Evolutionary conservation across 2,329 filamentous ascomycete species (phyloP), one percentile per base, ranked within the genome.

Genomic region (Ophiostoma sp.): DNA sequence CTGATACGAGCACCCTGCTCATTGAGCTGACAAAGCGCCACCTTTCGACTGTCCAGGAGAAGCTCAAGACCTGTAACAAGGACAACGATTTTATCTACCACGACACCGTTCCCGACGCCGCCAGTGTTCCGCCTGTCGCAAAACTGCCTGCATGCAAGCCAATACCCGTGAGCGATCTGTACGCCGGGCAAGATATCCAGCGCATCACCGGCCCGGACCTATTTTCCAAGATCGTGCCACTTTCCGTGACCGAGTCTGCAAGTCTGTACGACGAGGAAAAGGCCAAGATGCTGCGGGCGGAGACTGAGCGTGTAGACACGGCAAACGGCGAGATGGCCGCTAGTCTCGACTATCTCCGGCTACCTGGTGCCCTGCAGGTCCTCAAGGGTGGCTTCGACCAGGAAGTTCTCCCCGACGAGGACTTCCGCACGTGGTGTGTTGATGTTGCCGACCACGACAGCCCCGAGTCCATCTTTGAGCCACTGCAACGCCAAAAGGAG

Each of bases 51-150:
- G 89, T 97, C 3, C 90, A 96, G 76, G 90, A 94, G 71, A 93
- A 91, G 76, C 81, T 97, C 36, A 82, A 82, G 18, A 88, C 91
- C 70, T 84, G 93, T 65, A 83, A 85, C 73, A 97, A 96, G 75
- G 95, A 99, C 77, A 99, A 99, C 73, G 95, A 99, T 76, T 98
- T 95, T 78, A 97, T 99, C 76, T 99, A 99, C 76, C 95, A 99
- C 76, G 92, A 98, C 74, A 89, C 87, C 1, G 89, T 99, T 1
- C 94, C 95, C 0, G 88, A 89, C 9, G 93, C 97, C 77, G 91
- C 93, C 4, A 89, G 89, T 41, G 81, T 99, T 12, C 81, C 91
- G 1, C 85, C 89, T 0, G 93, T 99, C 65, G 85, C 93, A 3
- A 99, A 98, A 77, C 83, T 98, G 16, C 93, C 94, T 4, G 96